A percentile compares a stretch with the other conserved stretches of the same genome.
Conservation (phyloP, 345 rosid genomes). For the Arabis alpina region DNA sequence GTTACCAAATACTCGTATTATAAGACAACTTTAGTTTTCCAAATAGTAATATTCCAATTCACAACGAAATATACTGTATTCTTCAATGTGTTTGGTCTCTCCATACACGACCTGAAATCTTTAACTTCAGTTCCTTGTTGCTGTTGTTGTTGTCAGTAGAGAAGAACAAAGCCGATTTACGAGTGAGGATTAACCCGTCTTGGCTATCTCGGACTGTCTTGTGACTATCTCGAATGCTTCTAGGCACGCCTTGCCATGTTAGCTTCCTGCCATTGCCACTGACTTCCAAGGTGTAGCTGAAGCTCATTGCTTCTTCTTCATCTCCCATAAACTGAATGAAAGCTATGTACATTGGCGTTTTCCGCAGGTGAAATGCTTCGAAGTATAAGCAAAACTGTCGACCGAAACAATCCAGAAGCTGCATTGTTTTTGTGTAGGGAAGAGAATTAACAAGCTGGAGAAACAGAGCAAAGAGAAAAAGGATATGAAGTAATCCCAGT, state of each 20-base stretch:
- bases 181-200: constrained; percentile 52
- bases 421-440: constrained; percentile 1
- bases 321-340: constrained; percentile 54
- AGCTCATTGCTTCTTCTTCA: constrained; percentile 50
- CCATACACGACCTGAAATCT: constrained; percentile 62
- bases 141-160: constrained; percentile 40
- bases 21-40: not conserved
- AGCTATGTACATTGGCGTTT: constrained; percentile 47
- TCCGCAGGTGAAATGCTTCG: constrained; percentile 46
- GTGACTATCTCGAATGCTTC: constrained; percentile 49
- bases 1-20: not conserved
- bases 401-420: constrained; percentile 50
- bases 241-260: constrained; percentile 48
- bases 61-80: not conserved
- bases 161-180: constrained; percentile 52
- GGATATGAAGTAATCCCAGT: not conserved
- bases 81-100: constrained; percentile 41
- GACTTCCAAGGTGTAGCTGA: constrained; percentile 49
- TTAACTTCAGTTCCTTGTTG: constrained; percentile 54
- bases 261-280: constrained; percentile 48
- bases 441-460: constrained; percentile 1
- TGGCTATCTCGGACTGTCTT: constrained; percentile 47
- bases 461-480: not conserved
- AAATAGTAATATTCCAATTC: not conserved
- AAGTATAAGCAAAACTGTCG: constrained; percentile 49